Evolutionary conservation across 2,329 filamentous ascomycete genomes (phyloP).

Genomic region (Rhinocladiella similis): DNA sequence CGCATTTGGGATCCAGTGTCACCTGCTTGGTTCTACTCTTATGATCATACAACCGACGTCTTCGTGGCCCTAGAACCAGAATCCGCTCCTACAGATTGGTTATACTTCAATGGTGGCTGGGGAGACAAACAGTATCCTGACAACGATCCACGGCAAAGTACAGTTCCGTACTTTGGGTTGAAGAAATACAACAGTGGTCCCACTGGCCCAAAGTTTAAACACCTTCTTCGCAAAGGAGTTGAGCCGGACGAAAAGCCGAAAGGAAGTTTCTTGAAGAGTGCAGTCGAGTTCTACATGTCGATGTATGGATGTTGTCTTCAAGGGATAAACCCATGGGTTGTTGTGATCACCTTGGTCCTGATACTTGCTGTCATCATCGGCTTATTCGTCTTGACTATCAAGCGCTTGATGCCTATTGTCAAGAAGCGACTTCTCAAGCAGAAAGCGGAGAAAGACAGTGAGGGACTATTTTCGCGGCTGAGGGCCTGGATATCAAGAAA

Average conservation of each 20-base stretch:
- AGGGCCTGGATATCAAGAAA: constrained; percentile 3
- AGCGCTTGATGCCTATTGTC: not conserved
- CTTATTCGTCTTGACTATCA: constrained; percentile 11
- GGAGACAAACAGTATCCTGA: constrained; percentile 88
- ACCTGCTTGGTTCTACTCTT: constrained; percentile 79
- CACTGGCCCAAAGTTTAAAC: constrained; percentile 82
- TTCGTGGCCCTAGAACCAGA: constrained; percentile 60
- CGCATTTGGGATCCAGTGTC: constrained; percentile 83
- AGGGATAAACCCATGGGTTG: constrained; percentile 19
- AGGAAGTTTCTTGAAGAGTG: constrained; percentile 14
- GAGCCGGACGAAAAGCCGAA: constrained; percentile 50
- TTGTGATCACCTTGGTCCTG: constrained; percentile 10
- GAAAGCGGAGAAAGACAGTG: not conserved
- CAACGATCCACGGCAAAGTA: constrained; percentile 69
- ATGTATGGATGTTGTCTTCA: constrained; percentile 22
- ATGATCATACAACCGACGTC: constrained; percentile 62
- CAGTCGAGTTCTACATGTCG: constrained; percentile 19
- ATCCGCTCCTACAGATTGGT: constrained; percentile 78
- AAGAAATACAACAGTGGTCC: constrained; percentile 94
- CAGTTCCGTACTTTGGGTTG: constrained; percentile 82
- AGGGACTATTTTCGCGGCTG: not conserved
- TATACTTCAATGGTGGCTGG: constrained; percentile 85
- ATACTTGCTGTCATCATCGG: not conserved
- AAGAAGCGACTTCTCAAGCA: constrained; percentile 2
- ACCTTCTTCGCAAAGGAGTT: constrained; percentile 73